Base-by-base conservation (phyloP, 345 rosid species). In the Toxicodendron radicans region DNA sequence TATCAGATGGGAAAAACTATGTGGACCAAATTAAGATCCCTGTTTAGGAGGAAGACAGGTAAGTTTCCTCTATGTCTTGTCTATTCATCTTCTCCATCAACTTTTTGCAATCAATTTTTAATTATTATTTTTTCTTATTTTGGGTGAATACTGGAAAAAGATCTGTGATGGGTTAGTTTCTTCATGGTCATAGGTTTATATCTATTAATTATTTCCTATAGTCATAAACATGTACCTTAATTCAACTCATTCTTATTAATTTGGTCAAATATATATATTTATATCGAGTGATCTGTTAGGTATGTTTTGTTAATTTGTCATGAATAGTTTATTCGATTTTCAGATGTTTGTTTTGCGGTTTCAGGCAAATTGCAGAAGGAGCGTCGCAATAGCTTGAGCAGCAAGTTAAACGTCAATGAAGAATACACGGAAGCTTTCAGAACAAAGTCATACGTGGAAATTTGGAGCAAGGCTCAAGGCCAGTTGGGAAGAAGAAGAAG, bases 391-490 rank as follows among this genome's bases (percentile, higher is more conserved):
- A 78, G 78, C 90, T 81, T 82, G 69, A 69, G 80, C 35, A 78
- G 58, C 75, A 79, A 85, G 86, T 58, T 76, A 73, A 88, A 76
- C 73, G 88, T 95, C 17, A 85, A 83, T 66, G 93, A 91, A 64
- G 99, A 95, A 73, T 92, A 95, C 91, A 87, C 80, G 77, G 85
- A 87, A 85, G 97, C 92, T 66, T 88, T 95, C 70, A 87, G 96
- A 66, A 90, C 98, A 58, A 80, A 81, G 23, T 95, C 99, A 49
- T 95, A 95, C 75, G 64, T 81, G 20, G 97, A 95, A 57, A 83
- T 89, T 84, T 82, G 89, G 71, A 86, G 83, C 73, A 81, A 89
- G 75, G 86, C 85, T 69, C 90, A 87, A 12, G 85, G 76, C 57
- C 88, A 85, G 78, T 64, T 84, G 61, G 79, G 64, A 58, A 59